Evolutionary conservation across 305 asterid species (phyloP).

Genomic region (Fraxinus platypoda): DNA sequence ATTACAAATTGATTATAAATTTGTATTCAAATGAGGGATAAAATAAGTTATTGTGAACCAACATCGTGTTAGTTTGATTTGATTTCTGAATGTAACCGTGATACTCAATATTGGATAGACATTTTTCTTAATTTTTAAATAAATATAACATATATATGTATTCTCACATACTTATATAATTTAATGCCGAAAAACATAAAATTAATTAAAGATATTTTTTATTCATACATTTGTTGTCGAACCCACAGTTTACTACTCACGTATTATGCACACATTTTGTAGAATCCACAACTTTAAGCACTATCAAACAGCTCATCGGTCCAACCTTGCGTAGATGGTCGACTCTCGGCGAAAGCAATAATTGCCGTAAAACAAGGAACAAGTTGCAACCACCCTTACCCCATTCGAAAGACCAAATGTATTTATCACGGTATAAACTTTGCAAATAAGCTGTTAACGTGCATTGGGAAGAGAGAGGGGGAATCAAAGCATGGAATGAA

Average conservation of each 20-base stretch:
- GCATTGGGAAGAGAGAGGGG: conserved; percentile 29
- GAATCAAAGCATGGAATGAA: conserved; percentile 38
- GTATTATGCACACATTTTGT: no score
- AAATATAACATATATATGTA: no score
- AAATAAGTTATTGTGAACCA: not conserved
- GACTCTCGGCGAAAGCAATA: not conserved
- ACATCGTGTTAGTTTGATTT: not conserved
- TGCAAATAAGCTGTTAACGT: not conserved
- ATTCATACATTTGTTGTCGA: no score
- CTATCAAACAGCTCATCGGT: not conserved
- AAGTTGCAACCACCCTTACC: not conserved
- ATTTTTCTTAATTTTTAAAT: no score
- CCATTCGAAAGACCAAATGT: not conserved
- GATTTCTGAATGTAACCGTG: not conserved
- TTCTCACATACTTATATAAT: no score
- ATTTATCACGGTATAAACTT: not conserved
- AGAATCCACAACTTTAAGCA: no score
- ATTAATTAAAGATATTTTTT: no score
- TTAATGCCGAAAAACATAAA: no score
- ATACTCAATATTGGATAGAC: not conserved
- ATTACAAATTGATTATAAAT: no score
- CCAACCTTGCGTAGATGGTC: not conserved
- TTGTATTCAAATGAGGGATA: no score
- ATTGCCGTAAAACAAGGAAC: not conserved
- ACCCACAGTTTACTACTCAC: no score